Conservation (phyloP, 202 grass and related monocot species). For the Cymbopogon flexuosus region DNA sequence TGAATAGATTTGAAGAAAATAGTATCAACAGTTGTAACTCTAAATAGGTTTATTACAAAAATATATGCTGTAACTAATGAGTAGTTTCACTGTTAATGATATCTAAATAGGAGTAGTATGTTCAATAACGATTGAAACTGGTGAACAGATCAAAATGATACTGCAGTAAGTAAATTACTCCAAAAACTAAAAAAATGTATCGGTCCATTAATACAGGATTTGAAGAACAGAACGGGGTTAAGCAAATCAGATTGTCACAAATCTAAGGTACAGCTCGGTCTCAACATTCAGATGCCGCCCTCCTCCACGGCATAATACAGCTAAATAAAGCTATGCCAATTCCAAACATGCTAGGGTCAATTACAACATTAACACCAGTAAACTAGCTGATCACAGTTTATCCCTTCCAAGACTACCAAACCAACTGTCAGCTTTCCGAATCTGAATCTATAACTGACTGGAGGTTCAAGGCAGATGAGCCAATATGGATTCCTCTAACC, state of each 20-base stretch:
- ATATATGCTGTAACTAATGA: neutral
- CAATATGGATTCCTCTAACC: conserved; percentile 84
- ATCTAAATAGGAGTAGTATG: neutral
- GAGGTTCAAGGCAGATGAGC: conserved; percentile 73
- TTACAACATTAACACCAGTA: conserved; percentile 14
- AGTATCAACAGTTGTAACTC: neutral
- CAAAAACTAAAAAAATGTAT: neutral
- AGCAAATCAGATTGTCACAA: conserved; percentile 2
- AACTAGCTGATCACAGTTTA: neutral
- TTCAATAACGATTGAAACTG: neutral
- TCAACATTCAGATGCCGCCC: neutral
- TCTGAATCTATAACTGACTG: conserved; percentile 70
- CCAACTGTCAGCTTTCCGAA: conserved; percentile 43
- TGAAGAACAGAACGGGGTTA: neutral
- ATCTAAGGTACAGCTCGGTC: conserved; percentile 22
- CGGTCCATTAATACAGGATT: neutral
- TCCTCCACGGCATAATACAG: neutral
- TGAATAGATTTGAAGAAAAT: too few relatives aligned
- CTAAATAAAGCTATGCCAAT: conserved; percentile 29
- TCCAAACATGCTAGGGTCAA: conserved; percentile 5
- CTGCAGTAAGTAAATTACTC: neutral
- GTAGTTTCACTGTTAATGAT: neutral
- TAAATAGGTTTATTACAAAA: neutral
- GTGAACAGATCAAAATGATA: neutral
- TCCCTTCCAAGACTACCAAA: neutral